A percentile compares a stretch with the other conserved stretches of the same genome.
These are phyloP conservation scores for Sphagnum magellanicum DNA, from an alignment of 228 moss, liverwort and hornwort species.

Conservation along the genomic window DNA sequence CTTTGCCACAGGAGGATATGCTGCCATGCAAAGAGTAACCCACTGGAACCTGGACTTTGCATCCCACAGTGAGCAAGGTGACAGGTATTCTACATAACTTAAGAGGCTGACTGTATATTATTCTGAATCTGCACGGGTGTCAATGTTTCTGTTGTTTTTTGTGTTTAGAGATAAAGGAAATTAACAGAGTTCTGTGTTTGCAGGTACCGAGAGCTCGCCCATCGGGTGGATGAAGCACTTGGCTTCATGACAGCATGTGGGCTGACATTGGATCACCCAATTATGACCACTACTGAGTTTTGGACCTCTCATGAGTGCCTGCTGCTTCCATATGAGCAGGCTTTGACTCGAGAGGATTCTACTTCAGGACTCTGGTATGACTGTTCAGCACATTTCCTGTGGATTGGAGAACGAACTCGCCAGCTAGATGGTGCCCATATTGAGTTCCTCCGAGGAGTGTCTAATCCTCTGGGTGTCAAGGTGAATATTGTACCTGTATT, in stretches of 20 bases:
- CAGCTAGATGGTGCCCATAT: slow-evolving; percentile 57
- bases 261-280: slow-evolving; percentile 32
- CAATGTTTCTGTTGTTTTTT: background rate
- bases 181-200: background rate
- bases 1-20: slow-evolving; percentile 53
- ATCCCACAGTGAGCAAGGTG: slow-evolving; percentile 43
- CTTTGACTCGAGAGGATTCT: slow-evolving; percentile 50
- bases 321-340: slow-evolving; percentile 58
- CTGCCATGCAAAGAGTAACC: slow-evolving; percentile 56
- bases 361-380: slow-evolving; percentile 53
- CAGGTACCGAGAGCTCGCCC: slow-evolving; percentile 46
- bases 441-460: slow-evolving; percentile 55
- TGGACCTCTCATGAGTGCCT: slow-evolving; percentile 63
- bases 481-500: slow-evolving; percentile 4
- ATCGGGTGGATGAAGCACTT: slow-evolving; percentile 51
- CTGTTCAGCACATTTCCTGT: slow-evolving; percentile 53
- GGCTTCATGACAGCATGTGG: slow-evolving; percentile 57
- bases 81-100: slow-evolving; percentile 18
- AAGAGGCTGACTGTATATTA: background rate
- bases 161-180: background rate
- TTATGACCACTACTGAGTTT: slow-evolving; percentile 47
- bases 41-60: slow-evolving; percentile 60
- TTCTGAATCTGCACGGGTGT: background rate
- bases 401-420: slow-evolving; percentile 62
- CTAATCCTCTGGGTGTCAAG: slow-evolving; percentile 56